phyloP scores from a whole-genome alignment of 2,329 filamentous ascomycete species.

The Hypoxylon rubiginosum region DNA sequence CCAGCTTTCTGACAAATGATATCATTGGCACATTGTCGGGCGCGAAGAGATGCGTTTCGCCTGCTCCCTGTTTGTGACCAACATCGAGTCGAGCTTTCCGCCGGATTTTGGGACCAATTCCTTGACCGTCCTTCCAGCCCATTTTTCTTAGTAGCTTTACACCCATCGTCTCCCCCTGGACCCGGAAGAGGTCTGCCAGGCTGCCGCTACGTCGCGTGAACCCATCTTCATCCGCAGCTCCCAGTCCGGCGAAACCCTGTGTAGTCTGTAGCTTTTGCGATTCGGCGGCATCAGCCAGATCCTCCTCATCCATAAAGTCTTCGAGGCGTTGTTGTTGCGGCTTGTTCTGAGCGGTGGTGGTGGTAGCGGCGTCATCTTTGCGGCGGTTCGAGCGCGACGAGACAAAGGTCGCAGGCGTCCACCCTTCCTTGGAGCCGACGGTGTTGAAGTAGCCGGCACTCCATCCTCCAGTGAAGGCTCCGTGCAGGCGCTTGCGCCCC shows the following conservation, averaged over 20 bases:
- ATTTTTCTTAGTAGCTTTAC: slow-evolving; percentile 87
- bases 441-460: slow-evolving; percentile 99
- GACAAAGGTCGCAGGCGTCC: slow-evolving; percentile 91
- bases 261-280: slow-evolving; percentile 79
- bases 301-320: slow-evolving; percentile 99
- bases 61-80: slow-evolving; percentile 54
- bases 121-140: slow-evolving; percentile 96
- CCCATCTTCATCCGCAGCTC: slow-evolving; percentile 70
- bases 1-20: slow-evolving; percentile 72
- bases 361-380: slow-evolving; percentile 66
- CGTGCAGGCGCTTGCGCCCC: slow-evolving; percentile 90
- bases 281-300: slow-evolving; percentile 88
- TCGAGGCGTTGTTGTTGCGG: slow-evolving; percentile 73
- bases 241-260: slow-evolving; percentile 81
- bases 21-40: slow-evolving; percentile 83
- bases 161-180: slow-evolving; percentile 86
- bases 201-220: slow-evolving; percentile 61
- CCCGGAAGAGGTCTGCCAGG: slow-evolving; percentile 79
- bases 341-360: not conserved
- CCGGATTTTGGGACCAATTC: slow-evolving; percentile 87
- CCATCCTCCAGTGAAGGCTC: slow-evolving; percentile 96
- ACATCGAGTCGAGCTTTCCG: slow-evolving; percentile 78
- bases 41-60: slow-evolving; percentile 80
- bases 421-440: slow-evolving; percentile 98
- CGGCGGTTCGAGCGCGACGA: slow-evolving; percentile 86